Evolutionary conservation across 2,329 filamentous ascomycete genomes (phyloP), one percentile per base, ranked within the genome.

Genomic region (Talaromyces sp.): DNA sequence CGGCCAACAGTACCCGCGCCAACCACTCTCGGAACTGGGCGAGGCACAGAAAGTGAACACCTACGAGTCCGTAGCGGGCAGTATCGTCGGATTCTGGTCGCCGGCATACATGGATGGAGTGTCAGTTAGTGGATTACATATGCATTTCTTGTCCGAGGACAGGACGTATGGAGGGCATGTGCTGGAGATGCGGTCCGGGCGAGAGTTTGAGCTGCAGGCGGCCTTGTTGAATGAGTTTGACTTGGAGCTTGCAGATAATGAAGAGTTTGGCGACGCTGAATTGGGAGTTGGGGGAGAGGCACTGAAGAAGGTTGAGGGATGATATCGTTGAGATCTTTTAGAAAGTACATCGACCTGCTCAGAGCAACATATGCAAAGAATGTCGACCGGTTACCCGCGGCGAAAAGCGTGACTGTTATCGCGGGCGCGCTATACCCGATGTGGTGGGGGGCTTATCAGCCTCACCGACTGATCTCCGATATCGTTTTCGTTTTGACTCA

Each of bases 401-500:
- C 48, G 21, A 33, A 21, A 18, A 1, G 28, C 9, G 16, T 3
- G 7, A 18, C 11, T 25, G 40, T 58, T 58, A 58, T 58, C 42
- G 57, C 28, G 3, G 6, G 28, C 31, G 7, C 57, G 40, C 57
- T 59, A 59, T 48, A 48, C 57, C 57, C 42, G 28, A 48, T 59
- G 28, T 33, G 40, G 57, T 23, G 33, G 11, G 2, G 14, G 25
- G 52, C 57, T 63, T 60, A 63, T 63, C 56, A 23, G 44, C 21
- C 67, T 75, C 72, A 75, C 74, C 74, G 74, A 73, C 73, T 67
- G 25, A 50, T 39, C 31, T 40, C 70, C 69, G 67, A 70, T 71
- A 69, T 65, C 67, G 64, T 39, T 52, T 42, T 69, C 18, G n/a
- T 66, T 66, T 68, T 63, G 46, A 60, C 63, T 66, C 69, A 35